Conservation (phyloP, 768 basidiomycete genomes). For the Termitomyces titanicus region DNA sequence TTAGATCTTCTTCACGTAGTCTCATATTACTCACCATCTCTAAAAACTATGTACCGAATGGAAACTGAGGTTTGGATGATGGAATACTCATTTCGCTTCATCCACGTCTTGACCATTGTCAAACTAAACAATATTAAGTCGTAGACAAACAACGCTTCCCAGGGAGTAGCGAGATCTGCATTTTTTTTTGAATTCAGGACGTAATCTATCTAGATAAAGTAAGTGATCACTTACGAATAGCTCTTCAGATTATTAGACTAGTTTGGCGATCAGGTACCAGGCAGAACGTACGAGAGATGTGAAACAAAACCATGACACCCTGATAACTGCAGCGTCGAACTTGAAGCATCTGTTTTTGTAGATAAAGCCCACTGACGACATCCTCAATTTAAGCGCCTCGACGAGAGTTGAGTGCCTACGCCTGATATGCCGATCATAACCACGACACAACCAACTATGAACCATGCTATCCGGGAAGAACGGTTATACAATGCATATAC, state of each 20-base stretch:
- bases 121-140: slow-evolving; percentile 6
- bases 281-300: not conserved
- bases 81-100: not conserved
- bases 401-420: not conserved
- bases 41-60: not conserved
- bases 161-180: slow-evolving; percentile 4
- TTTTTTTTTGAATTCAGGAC: not conserved
- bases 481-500: not conserved
- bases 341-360: not conserved
- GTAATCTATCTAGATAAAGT: not conserved
- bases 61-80: not conserved
- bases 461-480: slow-evolving; percentile 1
- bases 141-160: slow-evolving; percentile 8
- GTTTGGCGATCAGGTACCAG: not conserved
- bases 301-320: not conserved
- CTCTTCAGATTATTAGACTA: not conserved
- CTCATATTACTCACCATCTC: slow-evolving; percentile 1
- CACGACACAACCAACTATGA: not conserved
- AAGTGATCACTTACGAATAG: not conserved
- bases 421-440: not conserved
- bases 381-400: not conserved
- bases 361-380: not conserved
- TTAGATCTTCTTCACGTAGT: not conserved
- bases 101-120: slow-evolving; percentile 8
- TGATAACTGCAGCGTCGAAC: not conserved